Conservation (phyloP, 495 filamentous ascomycete species). For the Durotheca rogersii region DNA sequence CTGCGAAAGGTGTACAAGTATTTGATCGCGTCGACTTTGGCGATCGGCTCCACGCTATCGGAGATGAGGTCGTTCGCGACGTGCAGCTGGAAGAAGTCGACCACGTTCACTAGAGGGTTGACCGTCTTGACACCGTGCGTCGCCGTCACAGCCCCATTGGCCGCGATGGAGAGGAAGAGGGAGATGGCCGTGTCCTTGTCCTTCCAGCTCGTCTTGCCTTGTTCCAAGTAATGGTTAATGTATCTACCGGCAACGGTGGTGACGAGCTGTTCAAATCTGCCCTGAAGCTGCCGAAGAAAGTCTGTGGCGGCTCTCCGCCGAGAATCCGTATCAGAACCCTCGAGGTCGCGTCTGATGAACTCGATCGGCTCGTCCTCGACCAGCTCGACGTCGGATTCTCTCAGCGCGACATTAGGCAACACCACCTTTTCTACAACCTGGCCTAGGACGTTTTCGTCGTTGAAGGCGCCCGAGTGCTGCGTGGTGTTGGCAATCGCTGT, state of each 20-base stretch:
- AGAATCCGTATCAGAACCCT: slow-evolving; percentile 94
- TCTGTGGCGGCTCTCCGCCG: slow-evolving; percentile 88
- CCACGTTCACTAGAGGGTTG: slow-evolving; percentile 77
- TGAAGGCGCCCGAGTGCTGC: slow-evolving; percentile 81
- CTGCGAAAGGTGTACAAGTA: slow-evolving; percentile 95
- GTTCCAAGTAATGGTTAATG: slow-evolving; percentile 72
- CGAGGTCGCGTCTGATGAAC: slow-evolving; percentile 92
- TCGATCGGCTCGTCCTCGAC: slow-evolving; percentile 99
- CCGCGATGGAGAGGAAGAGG: slow-evolving; percentile 89
- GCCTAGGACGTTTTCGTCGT: slow-evolving; percentile 67
- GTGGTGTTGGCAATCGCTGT: slow-evolving; percentile 78
- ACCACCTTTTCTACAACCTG: slow-evolving; percentile 95
- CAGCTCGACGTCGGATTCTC: slow-evolving; percentile 90
- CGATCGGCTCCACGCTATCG: slow-evolving; percentile 70
- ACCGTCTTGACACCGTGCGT: slow-evolving; percentile 86
- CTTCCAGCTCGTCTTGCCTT: slow-evolving; percentile 80
- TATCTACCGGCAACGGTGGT: slow-evolving; percentile 79
- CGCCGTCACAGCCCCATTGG: slow-evolving; percentile 81
- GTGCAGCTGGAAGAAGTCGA: slow-evolving; percentile 89
- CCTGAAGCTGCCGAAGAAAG: slow-evolving; percentile 82
- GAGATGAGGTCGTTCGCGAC: slow-evolving; percentile 79
- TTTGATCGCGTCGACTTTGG: slow-evolving; percentile 97
- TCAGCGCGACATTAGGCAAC: slow-evolving; percentile 83
- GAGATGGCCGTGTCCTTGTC: slow-evolving; percentile 97
- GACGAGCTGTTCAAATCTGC: slow-evolving; percentile 81